Base-by-base conservation (phyloP, 345 rosid species). In the Bretschneidera sinensis region DNA sequence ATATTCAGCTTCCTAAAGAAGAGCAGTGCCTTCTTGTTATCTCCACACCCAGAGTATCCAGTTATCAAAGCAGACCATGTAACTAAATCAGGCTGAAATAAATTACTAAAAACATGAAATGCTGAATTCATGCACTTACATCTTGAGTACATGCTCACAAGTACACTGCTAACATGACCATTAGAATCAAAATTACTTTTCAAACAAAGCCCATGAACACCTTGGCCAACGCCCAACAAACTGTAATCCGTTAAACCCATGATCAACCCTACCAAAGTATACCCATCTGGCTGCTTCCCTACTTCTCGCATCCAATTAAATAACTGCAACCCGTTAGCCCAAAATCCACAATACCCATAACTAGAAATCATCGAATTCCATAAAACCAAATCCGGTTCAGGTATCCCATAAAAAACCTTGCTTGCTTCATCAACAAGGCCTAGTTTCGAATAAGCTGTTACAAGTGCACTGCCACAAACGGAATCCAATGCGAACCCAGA, bases 331-430 rank as follows among this genome's bases (percentile, higher is more conserved):
- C 87, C 91, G 73, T 69, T 54, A 51, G 47, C 68, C 79, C 83
- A 79, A 60, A 73, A 51, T 52, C 87, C 88, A 60, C 78, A 67
- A 71, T 47, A 21, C 54, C 81, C 79, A 71, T 69, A 92, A 55
- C 97, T 88, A 63, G 70, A 83, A 64, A 92, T 72, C 84, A 92
- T 81, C n/a, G 79, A 76, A 75, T 92, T 90, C 86, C 88, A 87
- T 24, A 89, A 63, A 68, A 82, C 88, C 78, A 85, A 74, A 75
- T 89, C 97, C n/a, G 83, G 87, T 13, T 78, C 85, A 43, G 73
- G 33, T 55, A 79, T 62, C 52, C 73, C 57, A 67, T 52, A 5
- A 55, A 89, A 87, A 54, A 84, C 77, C 71, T 71, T 76, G 58
- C 76, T 76, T 9, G 95, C 92, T 74, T 84, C 87, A 33, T 64